Evolutionary conservation across 2,329 filamentous ascomycete genomes (phyloP).

Genomic region (Penicillium occitanis): DNA sequence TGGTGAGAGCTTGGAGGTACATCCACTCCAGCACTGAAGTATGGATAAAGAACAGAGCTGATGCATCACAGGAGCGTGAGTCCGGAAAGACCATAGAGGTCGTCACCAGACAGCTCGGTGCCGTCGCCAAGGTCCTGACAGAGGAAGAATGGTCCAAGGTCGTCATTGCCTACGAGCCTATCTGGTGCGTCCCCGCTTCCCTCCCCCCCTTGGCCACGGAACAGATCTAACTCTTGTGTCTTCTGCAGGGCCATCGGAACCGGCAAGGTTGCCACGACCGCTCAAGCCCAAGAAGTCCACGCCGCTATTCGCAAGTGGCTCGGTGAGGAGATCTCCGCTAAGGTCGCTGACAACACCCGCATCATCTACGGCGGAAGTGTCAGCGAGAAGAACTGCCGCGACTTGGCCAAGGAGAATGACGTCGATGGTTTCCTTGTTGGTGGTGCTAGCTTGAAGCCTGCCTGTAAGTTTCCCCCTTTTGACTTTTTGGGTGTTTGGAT

Average conservation of each 20-base stretch:
- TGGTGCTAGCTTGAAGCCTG: conserved; percentile 94
- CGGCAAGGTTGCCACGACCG: conserved; percentile 83
- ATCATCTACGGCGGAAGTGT: conserved; percentile 97
- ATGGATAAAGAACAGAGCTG: neutral
- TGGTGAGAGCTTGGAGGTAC: conserved; percentile 81
- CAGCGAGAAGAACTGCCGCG: conserved; percentile 95
- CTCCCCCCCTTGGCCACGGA: neutral
- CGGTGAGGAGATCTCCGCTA: conserved; percentile 67
- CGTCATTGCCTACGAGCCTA: conserved; percentile 97
- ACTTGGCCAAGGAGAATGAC: conserved; percentile 86
- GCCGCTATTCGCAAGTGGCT: conserved; percentile 90
- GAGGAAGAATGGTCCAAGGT: conserved; percentile 88
- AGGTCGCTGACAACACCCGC: conserved; percentile 80
- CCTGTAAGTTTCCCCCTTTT: conserved; percentile 60
- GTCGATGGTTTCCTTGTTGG: conserved; percentile 98
- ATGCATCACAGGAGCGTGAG: conserved; percentile 67
- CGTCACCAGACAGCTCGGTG: conserved; percentile 74
- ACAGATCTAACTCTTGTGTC: conserved; percentile 1
- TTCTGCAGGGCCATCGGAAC: conserved; percentile 69
- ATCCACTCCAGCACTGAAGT: neutral
- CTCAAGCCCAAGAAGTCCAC: conserved; percentile 93
- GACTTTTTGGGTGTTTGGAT: neutral
- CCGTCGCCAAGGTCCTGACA: conserved; percentile 65
- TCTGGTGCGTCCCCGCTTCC: conserved; percentile 67
- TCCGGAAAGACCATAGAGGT: conserved; percentile 74